Evolutionary conservation across 2,329 filamentous ascomycete genomes (phyloP).

Genomic region (Hypoxylon sp.): DNA sequence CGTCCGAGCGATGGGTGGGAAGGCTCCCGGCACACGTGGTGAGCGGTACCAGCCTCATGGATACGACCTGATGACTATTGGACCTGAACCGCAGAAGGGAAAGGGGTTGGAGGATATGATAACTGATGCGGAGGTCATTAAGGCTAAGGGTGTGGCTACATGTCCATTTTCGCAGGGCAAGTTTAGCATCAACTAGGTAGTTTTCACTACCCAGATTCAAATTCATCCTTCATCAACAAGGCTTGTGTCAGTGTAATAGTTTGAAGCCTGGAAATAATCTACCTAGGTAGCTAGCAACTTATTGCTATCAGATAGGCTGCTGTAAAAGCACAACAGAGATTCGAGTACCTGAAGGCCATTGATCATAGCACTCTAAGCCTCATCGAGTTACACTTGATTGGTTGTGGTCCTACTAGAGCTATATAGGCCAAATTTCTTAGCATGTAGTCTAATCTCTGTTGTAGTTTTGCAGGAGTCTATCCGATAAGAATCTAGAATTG

Average conservation of each 20-base stretch:
- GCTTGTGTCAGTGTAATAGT: too few relatives aligned
- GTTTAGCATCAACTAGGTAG: not conserved
- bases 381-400: too few relatives aligned
- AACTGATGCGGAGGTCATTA: not conserved
- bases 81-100: slow-evolving; percentile 34
- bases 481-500: too few relatives aligned
- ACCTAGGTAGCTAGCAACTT: not conserved
- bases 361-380: too few relatives aligned
- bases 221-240: not conserved
- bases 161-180: not conserved
- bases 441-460: too few relatives aligned
- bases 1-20: not conserved
- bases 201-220: not conserved
- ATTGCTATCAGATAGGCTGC: too few relatives aligned
- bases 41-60: slow-evolving; percentile 52
- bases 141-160: not conserved
- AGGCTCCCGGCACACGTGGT: not conserved
- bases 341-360: too few relatives aligned
- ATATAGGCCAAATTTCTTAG: too few relatives aligned
- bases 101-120: slow-evolving; percentile 48
- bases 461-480: too few relatives aligned
- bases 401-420: too few relatives aligned
- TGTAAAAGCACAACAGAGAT: too few relatives aligned
- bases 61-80: slow-evolving; percentile 49
- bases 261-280: not conserved